Base-by-base conservation (phyloP, 352 stramenopile genomes). In the Elongisporangium senticosum region DNA sequence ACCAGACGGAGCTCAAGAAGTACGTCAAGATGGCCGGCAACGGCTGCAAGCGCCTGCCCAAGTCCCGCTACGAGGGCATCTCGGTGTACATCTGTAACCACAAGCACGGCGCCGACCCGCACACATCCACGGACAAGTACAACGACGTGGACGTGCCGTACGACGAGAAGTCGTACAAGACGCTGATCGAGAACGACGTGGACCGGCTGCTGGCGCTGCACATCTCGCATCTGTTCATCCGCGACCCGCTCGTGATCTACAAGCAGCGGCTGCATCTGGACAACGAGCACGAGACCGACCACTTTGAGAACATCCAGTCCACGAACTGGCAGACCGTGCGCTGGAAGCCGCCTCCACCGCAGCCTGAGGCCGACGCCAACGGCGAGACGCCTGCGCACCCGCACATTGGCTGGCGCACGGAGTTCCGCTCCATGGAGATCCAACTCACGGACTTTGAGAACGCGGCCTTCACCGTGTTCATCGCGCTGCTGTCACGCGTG, bases 371-470 rank as follows among this genome's bases (percentile, higher is more conserved):
- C 6, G 66, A 57, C 49, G 57, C 43, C 24, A 64, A 75, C 14
- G 68, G 59, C 10, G 68, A 66, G 37, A 68, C 52, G 11, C 51
- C 54, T 1, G 49, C 59, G 19, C 61, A 67, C 40, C 71, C 77
- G 49, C 76, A 94, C 69, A 89, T 96, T 56, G 86, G 86, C 52
- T 96, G 86, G 86, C 86, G 86, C 20, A 93, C 84, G 7, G 86
- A 94, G 70, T 99, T 99, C 75, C 87, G 98, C 15, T 98, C 96
- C 37, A 99, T 99, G 97, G 98, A 99, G 79, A 98, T 99, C 61
- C 97, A 99, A 76, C 86, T 99, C 13, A 99, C 98, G 19, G 98
- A 99, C 72, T 99, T 99, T 76, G 98, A 99, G 69, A 99, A 99
- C 76, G 97, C 98, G 2, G 98, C 98, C 10, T 99, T 99, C 68